Percentiles rank a stretch among this genome's conserved stretches.
Evolutionary conservation across 1,284 basidiomycete genomes (phyloP).

Genomic region (Cystobasidium sp.): DNA sequence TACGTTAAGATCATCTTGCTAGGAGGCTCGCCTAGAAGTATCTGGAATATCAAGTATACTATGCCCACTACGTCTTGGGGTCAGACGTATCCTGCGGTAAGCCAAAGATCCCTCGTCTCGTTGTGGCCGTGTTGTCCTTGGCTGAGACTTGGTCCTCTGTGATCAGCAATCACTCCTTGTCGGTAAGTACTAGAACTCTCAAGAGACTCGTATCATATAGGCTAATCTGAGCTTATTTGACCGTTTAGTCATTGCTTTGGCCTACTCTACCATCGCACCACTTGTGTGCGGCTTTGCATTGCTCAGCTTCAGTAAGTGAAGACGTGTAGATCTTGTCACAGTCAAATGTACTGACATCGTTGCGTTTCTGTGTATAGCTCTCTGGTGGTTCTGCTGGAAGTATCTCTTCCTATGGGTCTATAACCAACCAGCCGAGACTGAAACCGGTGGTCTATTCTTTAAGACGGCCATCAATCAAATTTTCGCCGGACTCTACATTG

Average conservation of each 20-base stretch:
- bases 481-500: conserved; percentile 82
- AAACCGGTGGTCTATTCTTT: conserved; percentile 95
- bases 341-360: not conserved
- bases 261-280: conserved; percentile 89
- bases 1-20: conserved; percentile 83
- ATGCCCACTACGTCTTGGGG: conserved; percentile 77
- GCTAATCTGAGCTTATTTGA: no score
- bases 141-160: no score
- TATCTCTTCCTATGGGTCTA: conserved; percentile 61
- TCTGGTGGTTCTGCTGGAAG: conserved; percentile 85
- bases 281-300: conserved; percentile 90
- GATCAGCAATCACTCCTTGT: conserved; percentile 33
- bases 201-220: conserved; percentile 7
- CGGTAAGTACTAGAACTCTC: not conserved
- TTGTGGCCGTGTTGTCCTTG: no score
- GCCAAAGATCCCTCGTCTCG: no score
- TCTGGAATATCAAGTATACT: conserved; percentile 76
- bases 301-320: conserved; percentile 66
- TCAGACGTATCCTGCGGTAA: conserved; percentile 62
- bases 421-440: conserved; percentile 71
- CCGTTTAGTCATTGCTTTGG: conserved; percentile 57
- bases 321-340: no score
- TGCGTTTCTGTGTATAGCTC: conserved; percentile 55
- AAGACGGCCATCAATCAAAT: conserved; percentile 90
- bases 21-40: conserved; percentile 84